These are phyloP conservation scores for Asterella californica DNA, from an alignment of 225 moss, liverwort and hornwort species.

Conservation along the genomic window DNA sequence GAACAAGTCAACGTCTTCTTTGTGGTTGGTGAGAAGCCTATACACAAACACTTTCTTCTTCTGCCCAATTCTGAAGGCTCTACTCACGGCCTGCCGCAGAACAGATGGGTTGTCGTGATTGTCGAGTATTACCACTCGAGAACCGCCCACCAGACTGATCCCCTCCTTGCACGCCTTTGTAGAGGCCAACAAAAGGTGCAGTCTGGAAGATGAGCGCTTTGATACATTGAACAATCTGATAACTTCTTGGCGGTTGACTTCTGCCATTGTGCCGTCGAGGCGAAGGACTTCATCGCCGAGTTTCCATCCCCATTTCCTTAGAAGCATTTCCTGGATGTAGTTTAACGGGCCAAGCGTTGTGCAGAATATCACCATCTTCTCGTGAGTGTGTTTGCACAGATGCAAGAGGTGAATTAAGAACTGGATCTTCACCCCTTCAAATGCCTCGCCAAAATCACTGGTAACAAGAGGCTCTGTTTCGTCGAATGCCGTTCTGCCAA, in stretches of 20 bases:
- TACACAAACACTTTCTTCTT: conserved; percentile 71
- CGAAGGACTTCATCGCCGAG: conserved; percentile 51
- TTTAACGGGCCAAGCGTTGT: conserved; percentile 55
- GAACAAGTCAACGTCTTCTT: conserved; percentile 49
- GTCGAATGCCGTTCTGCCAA: too few species aligned
- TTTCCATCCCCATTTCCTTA: conserved; percentile 45
- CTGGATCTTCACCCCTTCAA: conserved; percentile 56
- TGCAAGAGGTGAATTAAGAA: conserved; percentile 58
- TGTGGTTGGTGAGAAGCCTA: conserved; percentile 54
- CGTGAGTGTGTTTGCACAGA: conserved; percentile 39
- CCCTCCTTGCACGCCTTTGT: conserved; percentile 94
- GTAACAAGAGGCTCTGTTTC: not conserved
- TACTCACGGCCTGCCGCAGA: conserved; percentile 71
- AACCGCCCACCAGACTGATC: conserved; percentile 75
- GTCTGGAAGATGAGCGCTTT: too few species aligned
- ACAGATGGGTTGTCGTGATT: conserved; percentile 73
- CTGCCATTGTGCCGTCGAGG: conserved; percentile 60
- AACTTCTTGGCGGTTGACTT: conserved; percentile 47
- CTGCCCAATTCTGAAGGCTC: conserved; percentile 88
- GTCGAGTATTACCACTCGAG: conserved; percentile 74
- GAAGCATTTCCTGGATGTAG: conserved; percentile 47
- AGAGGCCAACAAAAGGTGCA: conserved; percentile 58
- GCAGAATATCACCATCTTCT: conserved; percentile 79
- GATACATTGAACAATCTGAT: conserved; percentile 48
- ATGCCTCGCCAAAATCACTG: not conserved